Evolutionary conservation across 164 flowering plant species (phyloP).

Genomic region (Tetracentron sinense): DNA sequence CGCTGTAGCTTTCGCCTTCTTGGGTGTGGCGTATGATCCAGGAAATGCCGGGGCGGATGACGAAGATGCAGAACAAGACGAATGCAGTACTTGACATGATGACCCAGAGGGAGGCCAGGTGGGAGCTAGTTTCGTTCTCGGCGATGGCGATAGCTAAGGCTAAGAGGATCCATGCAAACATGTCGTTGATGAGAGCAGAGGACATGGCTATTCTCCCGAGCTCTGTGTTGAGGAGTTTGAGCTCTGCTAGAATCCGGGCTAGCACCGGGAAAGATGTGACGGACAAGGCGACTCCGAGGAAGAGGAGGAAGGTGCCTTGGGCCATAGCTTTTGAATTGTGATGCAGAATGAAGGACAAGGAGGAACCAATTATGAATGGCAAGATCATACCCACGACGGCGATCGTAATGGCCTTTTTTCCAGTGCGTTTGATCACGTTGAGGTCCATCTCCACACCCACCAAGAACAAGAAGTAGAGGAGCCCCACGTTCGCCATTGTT

Average conservation of each 20-base stretch:
- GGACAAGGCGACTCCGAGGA: constrained; percentile 27
- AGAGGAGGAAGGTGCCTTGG: constrained; percentile 29
- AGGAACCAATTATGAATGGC: constrained; percentile 26
- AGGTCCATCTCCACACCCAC: constrained; percentile 37
- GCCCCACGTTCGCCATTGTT: constrained; percentile 38
- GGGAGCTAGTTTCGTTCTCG: not conserved
- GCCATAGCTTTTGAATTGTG: not conserved
- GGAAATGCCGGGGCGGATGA: constrained; percentile 28
- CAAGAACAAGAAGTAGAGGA: constrained; percentile 33
- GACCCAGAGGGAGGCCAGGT: constrained; percentile 19
- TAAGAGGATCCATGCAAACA: constrained; percentile 28
- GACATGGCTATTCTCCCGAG: constrained; percentile 30
- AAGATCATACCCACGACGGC: constrained; percentile 30
- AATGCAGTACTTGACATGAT: constrained; percentile 17
- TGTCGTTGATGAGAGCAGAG: constrained; percentile 28
- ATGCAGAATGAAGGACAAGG: constrained; percentile 15
- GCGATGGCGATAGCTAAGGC: constrained; percentile 27
- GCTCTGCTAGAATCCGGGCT: constrained; percentile 28
- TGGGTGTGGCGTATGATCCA: constrained; percentile 31
- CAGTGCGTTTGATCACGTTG: constrained; percentile 12
- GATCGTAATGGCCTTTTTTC: constrained; percentile 19
- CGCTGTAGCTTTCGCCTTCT: constrained; percentile 28
- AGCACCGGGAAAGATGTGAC: constrained; percentile 31
- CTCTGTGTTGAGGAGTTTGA: constrained; percentile 34
- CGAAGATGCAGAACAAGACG: constrained; percentile 20